A percentile compares a stretch with the other conserved stretches of the same genome.
Evolutionary conservation across 805 yeast genomes (phyloP).

Genomic region (Suhomyces emberorum): DNA sequence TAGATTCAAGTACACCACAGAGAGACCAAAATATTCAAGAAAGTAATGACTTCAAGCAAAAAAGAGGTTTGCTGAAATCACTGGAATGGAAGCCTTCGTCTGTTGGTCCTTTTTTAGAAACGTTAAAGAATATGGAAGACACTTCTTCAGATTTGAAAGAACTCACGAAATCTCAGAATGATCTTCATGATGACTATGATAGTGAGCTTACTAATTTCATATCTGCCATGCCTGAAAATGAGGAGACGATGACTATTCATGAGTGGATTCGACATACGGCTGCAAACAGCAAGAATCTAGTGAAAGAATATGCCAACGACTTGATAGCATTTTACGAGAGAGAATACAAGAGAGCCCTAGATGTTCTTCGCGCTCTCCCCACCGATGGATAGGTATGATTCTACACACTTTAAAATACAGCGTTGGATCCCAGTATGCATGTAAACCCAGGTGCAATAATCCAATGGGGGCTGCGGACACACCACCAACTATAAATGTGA

Average conservation of each 20-base stretch:
- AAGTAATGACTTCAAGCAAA: no score
- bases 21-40: slow-evolving; percentile 1
- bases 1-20: slow-evolving; percentile 16
- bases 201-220: slow-evolving; percentile 65
- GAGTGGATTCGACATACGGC: slow-evolving; percentile 67
- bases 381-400: no score
- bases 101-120: slow-evolving; percentile 11
- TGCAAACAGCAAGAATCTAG: slow-evolving; percentile 46
- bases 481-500: no score
- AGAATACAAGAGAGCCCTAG: slow-evolving; percentile 52
- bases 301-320: slow-evolving; percentile 43
- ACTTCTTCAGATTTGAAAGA: slow-evolving; percentile 33
- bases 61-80: neutral
- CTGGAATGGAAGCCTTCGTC: slow-evolving; percentile 11
- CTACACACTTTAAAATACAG: no score
- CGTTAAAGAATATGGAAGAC: slow-evolving; percentile 27
- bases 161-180: slow-evolving; percentile 34
- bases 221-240: slow-evolving; percentile 65
- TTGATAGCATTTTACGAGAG: slow-evolving; percentile 47
- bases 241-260: slow-evolving; percentile 63
- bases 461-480: no score
- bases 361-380: slow-evolving; percentile 32
- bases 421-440: no score
- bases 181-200: slow-evolving; percentile 58
- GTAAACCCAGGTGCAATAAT: no score